phyloP scores from a whole-genome alignment of 108 stramenopile species.

The Nitzschia sp. region DNA sequence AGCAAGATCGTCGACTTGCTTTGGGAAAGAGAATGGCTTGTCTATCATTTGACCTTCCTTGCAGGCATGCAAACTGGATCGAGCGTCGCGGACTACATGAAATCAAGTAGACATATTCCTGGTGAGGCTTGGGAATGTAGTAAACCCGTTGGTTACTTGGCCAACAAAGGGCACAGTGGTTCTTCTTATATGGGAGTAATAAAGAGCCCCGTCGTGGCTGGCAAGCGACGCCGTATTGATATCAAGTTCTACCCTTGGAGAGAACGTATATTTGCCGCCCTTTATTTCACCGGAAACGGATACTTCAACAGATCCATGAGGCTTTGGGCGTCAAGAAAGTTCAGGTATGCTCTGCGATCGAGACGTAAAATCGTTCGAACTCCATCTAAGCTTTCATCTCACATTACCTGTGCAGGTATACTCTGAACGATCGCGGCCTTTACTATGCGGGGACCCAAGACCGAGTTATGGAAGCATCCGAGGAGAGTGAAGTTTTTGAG shows the following conservation, averaged over 20 bases:
- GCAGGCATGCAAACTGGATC: constrained; percentile 33
- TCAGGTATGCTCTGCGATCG: constrained; percentile 3
- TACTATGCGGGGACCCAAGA: constrained; percentile 25
- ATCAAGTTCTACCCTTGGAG: constrained; percentile 60
- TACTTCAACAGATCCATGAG: constrained; percentile 67
- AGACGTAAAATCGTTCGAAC: too few species aligned
- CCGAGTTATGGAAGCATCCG: constrained; percentile 33
- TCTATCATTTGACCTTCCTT: constrained; percentile 47
- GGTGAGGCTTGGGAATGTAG: constrained; percentile 15
- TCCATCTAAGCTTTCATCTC: not conserved
- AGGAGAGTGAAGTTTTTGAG: constrained; percentile 59
- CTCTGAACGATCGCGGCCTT: constrained; percentile 56
- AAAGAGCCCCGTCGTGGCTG: constrained; percentile 23
- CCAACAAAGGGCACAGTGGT: not conserved
- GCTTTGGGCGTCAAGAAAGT: constrained; percentile 41
- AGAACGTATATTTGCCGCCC: constrained; percentile 51
- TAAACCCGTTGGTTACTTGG: not conserved
- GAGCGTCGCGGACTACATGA: constrained; percentile 14
- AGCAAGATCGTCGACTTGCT: constrained; percentile 45
- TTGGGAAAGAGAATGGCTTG: constrained; percentile 41
- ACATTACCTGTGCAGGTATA: not conserved
- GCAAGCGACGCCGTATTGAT: constrained; percentile 47
- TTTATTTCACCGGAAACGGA: constrained; percentile 70
- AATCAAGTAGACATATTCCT: constrained; percentile 18
- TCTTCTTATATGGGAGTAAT: constrained; percentile 57